Conservation (phyloP, 257 asterid genomes). For the Plantago elongata region DNA sequence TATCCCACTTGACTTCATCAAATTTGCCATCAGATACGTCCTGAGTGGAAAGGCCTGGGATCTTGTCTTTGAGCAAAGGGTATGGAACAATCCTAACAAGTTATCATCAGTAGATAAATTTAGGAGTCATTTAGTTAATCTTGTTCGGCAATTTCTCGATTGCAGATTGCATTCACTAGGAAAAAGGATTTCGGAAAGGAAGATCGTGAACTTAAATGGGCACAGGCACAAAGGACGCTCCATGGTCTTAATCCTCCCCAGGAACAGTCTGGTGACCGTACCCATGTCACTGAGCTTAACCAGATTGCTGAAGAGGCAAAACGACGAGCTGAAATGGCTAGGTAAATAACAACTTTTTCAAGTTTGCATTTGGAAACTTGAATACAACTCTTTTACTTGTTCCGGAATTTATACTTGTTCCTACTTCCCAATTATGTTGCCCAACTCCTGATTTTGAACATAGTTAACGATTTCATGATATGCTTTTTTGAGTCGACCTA, state of each 20-base stretch:
- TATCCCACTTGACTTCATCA: slow-evolving; percentile 49
- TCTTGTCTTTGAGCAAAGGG: slow-evolving; percentile 59
- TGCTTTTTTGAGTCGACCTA: no score
- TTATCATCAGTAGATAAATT: background rate
- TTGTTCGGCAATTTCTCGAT: background rate
- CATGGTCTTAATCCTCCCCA: slow-evolving; percentile 63
- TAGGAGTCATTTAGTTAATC: background rate
- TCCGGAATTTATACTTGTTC: background rate
- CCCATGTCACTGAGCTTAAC: slow-evolving; percentile 43
- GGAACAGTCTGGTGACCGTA: slow-evolving; percentile 30
- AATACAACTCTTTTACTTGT: background rate
- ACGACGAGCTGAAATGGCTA: slow-evolving; percentile 68
- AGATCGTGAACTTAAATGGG: slow-evolving; percentile 65
- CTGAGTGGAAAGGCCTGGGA: slow-evolving; percentile 61
- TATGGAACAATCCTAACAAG: slow-evolving; percentile 6
- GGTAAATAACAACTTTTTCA: slow-evolving; percentile 27
- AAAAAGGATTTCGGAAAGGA: slow-evolving; percentile 69
- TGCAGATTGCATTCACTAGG: slow-evolving; percentile 61
- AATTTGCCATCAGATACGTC: slow-evolving; percentile 50
- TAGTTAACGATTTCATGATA: no score
- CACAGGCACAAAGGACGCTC: slow-evolving; percentile 59
- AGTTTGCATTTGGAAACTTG: background rate
- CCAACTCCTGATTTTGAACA: no score
- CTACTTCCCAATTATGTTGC: background rate
- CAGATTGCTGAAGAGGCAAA: slow-evolving; percentile 60